Evolutionary conservation across 345 rosid genomes (phyloP).

Genomic region (Microcos paniculata): DNA sequence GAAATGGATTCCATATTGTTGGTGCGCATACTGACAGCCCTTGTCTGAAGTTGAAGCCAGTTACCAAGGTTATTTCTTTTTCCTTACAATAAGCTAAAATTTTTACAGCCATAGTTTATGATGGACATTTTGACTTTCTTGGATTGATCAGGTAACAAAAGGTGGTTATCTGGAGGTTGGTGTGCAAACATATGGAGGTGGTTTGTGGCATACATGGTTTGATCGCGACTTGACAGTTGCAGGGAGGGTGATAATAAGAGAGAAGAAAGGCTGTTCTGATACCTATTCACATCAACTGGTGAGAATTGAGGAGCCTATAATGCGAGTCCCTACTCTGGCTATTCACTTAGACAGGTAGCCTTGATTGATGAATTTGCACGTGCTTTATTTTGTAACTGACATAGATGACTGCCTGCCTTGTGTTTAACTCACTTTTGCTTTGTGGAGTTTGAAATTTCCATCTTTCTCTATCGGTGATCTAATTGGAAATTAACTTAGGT

Average conservation of each 20-base stretch:
- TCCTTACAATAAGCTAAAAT: neutral
- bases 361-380: neutral
- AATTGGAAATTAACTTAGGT: neutral
- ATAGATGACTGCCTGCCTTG: neutral
- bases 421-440: constrained; percentile 14
- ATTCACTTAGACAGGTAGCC: constrained; percentile 88
- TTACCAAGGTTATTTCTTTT: constrained; percentile 59
- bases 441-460: neutral
- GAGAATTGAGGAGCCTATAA: constrained; percentile 77
- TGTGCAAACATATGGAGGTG: constrained; percentile 93
- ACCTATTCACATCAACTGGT: constrained; percentile 71
- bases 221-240: constrained; percentile 97
- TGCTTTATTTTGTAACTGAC: neutral
- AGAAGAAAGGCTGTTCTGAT: constrained; percentile 54
- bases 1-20: constrained; percentile 80
- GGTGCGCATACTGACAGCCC: constrained; percentile 99
- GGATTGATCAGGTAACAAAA: constrained; percentile 57
- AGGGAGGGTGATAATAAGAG: constrained; percentile 74
- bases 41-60: constrained; percentile 88
- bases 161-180: constrained; percentile 88
- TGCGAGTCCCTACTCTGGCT: constrained; percentile 93
- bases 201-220: constrained; percentile 97
- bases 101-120: neutral
- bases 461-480: neutral
- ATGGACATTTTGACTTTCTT: neutral